A percentile compares a stretch with the other conserved stretches of the same genome.
Conservation (phyloP, 306 rosid genomes). For the Mucuna pruriens region DNA sequence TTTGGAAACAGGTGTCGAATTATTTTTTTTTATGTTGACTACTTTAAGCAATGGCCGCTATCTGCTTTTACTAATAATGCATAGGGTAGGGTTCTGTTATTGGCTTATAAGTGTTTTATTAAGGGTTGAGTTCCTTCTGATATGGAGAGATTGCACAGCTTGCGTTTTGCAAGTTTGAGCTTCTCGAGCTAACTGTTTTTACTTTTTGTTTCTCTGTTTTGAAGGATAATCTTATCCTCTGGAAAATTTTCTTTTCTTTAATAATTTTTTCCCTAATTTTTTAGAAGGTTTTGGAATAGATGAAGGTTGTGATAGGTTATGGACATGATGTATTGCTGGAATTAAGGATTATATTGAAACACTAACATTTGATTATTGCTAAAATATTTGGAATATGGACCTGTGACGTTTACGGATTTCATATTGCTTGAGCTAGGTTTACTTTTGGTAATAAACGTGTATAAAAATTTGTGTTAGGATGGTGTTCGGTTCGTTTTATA, state of each 20-base stretch:
- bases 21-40: background rate
- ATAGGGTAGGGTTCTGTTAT: background rate
- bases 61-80: background rate
- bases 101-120: background rate
- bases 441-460: background rate
- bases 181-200: slow-evolving; percentile 17
- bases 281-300: background rate
- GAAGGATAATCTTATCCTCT: background rate
- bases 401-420: background rate
- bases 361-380: background rate
- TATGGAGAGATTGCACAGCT: background rate
- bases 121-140: background rate
- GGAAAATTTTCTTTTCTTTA: background rate
- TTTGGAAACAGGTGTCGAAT: background rate
- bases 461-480: background rate
- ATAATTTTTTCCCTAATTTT: background rate
- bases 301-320: background rate
- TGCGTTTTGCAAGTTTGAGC: background rate
- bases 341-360: background rate
- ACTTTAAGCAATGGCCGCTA: background rate
- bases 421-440: background rate
- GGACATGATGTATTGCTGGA: background rate
- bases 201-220: background rate
- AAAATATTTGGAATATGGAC: background rate
- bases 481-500: background rate